Conservation (phyloP, 2,329 filamentous ascomycete genomes). For the Penicillium sp. region DNA sequence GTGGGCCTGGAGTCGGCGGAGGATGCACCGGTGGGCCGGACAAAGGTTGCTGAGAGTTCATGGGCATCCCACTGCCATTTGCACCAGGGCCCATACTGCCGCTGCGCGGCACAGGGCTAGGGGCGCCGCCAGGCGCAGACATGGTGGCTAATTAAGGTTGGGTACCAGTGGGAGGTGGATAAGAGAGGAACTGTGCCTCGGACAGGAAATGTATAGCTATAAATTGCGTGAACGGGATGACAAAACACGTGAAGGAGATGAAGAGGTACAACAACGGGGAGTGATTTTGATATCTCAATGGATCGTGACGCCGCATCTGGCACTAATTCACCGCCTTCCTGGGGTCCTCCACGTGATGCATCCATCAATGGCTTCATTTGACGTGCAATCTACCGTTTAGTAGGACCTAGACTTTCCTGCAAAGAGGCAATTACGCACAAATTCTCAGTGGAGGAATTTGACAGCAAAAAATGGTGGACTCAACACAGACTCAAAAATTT, state of each 20-base stretch:
- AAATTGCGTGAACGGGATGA: neutral
- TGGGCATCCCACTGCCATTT: constrained; percentile 39
- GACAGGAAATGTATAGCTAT: neutral
- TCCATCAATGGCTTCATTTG: no score
- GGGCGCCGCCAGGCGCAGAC: constrained; percentile 48
- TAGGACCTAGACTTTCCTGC: neutral
- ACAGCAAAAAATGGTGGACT: constrained; percentile 7
- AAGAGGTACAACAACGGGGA: constrained; percentile 5
- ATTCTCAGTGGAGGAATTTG: neutral
- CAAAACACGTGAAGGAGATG: neutral
- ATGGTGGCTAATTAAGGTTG: constrained; percentile 25
- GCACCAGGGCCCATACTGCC: constrained; percentile 49
- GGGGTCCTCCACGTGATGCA: constrained; percentile 15
- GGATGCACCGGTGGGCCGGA: constrained; percentile 50
- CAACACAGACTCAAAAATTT: constrained; percentile 48
- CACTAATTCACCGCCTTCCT: constrained; percentile 15
- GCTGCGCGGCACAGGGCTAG: constrained; percentile 51
- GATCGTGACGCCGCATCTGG: constrained; percentile 4
- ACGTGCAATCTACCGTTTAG: neutral
- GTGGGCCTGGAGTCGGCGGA: constrained; percentile 43
- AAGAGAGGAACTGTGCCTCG: neutral
- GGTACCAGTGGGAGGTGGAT: neutral
- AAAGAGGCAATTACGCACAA: neutral
- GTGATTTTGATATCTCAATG: constrained; percentile 25
- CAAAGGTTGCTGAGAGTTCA: constrained; percentile 51